Base-by-base conservation (phyloP, 176 grass and related monocot genomes). In the Musa itinerans region DNA sequence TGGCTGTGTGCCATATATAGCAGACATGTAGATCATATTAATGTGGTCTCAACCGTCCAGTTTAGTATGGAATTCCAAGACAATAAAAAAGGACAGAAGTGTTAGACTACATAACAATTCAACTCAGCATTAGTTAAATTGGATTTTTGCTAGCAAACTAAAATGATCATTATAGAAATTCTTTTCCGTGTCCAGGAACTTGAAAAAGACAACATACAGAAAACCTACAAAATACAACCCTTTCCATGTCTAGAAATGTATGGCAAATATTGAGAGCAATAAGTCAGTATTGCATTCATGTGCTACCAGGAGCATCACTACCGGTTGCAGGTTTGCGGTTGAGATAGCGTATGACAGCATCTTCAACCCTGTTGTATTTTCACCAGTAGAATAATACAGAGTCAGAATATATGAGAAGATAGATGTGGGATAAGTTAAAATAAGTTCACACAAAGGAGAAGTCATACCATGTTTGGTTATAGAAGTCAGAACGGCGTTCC, bases 291-390 rank as follows among this genome's bases (percentile, higher is more conserved):
- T 23, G 5, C 66, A 56, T 20, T 56, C 61, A 79, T 56, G 52
- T 69, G 69, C 81, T 79, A 71, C 86, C 88, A 50, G 85, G 83
- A 65, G 81, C 90, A 13, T 96, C 93, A 11, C 65, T 92, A 65
- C 84, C 64, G 1, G 79, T 75, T 76, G 87, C 75, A 1, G 87
- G 90, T 74, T 96, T 96, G 78, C 85, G 89, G 71, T 96, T 96
- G 77, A 96, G 73, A 54, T 96, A 96, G 29, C 93, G 83, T 83
- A 96, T 96, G 66, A 92, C 93, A 49, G 93, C 93, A 62, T 96
- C 93, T 69, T 96, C 93, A 77, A 96, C 87, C 93, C 93, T 96
- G 67, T 74, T 67, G 20, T 21, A 83, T 54, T 54, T 16, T 7
- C 10, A 74, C 14, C 11, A 58, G 4, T 1, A 56, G 2, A 49